These are phyloP conservation scores for Debaryomyces singareniensis DNA, from an alignment of 1,139 yeast genomes.

Conservation along the genomic window DNA sequence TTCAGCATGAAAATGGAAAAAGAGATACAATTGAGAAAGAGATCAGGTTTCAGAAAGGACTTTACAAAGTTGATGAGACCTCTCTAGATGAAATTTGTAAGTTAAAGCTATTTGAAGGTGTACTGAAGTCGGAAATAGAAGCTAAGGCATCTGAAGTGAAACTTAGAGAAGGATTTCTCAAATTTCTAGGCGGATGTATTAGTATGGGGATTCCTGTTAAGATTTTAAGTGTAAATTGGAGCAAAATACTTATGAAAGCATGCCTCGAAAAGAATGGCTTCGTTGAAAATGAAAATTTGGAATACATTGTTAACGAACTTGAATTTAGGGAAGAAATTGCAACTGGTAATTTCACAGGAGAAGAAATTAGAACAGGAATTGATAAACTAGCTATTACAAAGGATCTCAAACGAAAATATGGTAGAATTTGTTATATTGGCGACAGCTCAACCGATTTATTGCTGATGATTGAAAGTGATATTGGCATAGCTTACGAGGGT, in stretches of 20 bases:
- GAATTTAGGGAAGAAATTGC: constrained; percentile 29
- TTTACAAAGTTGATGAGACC: constrained; percentile 41
- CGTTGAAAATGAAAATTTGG: constrained; percentile 12
- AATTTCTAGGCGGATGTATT: constrained; percentile 23
- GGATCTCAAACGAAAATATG: constrained; percentile 11
- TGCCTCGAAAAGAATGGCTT: constrained; percentile 30
- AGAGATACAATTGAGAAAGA: constrained; percentile 24
- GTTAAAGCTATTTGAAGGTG: constrained; percentile 38
- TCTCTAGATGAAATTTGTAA: constrained; percentile 43
- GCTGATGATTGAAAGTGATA: constrained; percentile 42
- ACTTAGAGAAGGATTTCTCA: constrained; percentile 39
- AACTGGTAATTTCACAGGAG: constrained; percentile 30
- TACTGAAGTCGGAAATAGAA: constrained; percentile 24
- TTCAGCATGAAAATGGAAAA: constrained; percentile 13
- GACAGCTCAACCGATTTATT: constrained; percentile 62
- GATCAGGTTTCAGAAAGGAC: constrained; percentile 35
- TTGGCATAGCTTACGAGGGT: constrained; percentile 43
- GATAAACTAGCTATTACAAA: constrained; percentile 41
- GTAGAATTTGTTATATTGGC: constrained; percentile 46
- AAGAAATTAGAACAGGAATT: constrained; percentile 45
- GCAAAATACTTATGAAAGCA: constrained; percentile 40
- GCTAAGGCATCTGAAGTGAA: constrained; percentile 29
- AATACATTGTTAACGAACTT: constrained; percentile 45
- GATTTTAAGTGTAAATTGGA: constrained; percentile 65
- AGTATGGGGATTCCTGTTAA: constrained; percentile 27